Percentiles rank a stretch among this genome's conserved stretches.
phyloP scores from a whole-genome alignment of 139 green algal species.

The Coelastrella sp. region DNA sequence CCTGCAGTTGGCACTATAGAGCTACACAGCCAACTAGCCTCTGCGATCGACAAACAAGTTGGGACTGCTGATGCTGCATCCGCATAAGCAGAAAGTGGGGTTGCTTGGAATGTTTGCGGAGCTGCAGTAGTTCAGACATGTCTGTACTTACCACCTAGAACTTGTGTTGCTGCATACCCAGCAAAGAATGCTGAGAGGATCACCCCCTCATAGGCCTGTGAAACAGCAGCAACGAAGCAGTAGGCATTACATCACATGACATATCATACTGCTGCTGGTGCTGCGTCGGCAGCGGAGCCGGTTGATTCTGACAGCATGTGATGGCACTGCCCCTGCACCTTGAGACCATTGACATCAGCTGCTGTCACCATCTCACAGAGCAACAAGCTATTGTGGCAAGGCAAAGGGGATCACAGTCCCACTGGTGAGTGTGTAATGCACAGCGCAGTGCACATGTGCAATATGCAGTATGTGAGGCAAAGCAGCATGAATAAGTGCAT shows the following conservation, averaged over 20 bases:
- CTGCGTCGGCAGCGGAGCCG: not conserved
- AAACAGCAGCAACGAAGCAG: not conserved
- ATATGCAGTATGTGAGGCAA: not conserved
- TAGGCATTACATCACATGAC: not conserved
- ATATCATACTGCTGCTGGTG: not conserved
- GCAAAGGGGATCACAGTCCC: no score
- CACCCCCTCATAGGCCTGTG: constrained; percentile 65
- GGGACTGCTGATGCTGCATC: no score
- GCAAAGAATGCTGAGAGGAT: constrained; percentile 83
- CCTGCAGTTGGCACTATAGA: not conserved
- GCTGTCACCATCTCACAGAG: no score
- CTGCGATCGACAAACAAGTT: no score
- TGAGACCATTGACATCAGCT: no score
- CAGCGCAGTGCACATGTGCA: not conserved
- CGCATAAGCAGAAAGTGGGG: not conserved
- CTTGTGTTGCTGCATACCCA: constrained; percentile 80
- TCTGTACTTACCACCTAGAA: constrained; percentile 53
- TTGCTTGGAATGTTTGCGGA: not conserved
- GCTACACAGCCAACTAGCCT: no score
- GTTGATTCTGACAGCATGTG: no score
- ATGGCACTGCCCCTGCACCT: no score
- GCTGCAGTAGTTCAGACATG: not conserved
- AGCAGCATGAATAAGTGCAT: not conserved
- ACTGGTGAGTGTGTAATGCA: no score
- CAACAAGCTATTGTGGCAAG: no score